phyloP scores from a whole-genome alignment of 2,329 filamentous ascomycete genomes.

The Leptographium procerum region DNA sequence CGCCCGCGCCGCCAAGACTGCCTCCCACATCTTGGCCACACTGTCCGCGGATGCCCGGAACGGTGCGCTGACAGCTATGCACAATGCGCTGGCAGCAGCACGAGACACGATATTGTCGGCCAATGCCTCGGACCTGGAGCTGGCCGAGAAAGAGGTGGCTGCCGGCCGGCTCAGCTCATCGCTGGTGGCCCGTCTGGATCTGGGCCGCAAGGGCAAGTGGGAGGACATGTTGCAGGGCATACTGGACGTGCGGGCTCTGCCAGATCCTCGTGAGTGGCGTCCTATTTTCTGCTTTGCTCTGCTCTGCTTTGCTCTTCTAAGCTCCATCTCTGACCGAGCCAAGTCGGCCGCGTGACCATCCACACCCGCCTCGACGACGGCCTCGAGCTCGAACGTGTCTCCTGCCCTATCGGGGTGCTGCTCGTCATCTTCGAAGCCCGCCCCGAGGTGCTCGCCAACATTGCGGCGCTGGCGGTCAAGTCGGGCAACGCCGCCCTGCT shows the following conservation, averaged over 20 bases:
- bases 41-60: constrained; percentile 69
- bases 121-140: constrained; percentile 71
- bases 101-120: constrained; percentile 72
- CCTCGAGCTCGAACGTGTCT: constrained; percentile 74
- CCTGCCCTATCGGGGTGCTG: constrained; percentile 92
- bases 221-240: constrained; percentile 97
- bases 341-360: constrained; percentile 75
- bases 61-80: constrained; percentile 71
- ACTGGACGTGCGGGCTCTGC: constrained; percentile 69
- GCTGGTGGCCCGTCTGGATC: constrained; percentile 77
- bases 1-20: constrained; percentile 65
- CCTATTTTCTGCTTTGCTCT: too few species aligned
- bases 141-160: constrained; percentile 56
- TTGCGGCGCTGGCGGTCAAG: constrained; percentile 89
- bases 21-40: constrained; percentile 73
- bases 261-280: constrained; percentile 78
- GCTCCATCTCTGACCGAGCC: neutral
- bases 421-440: constrained; percentile 97
- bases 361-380: constrained; percentile 79
- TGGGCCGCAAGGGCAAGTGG: constrained; percentile 80
- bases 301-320: neutral
- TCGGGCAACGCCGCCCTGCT: constrained; percentile 94
- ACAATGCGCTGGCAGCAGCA: constrained; percentile 59
- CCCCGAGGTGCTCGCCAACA: constrained; percentile 97
- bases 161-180: constrained; percentile 69